These are phyloP conservation scores for Pochonia chlamydosporia DNA, from an alignment of 2,329 filamentous ascomycete species.

Conservation along the genomic window DNA sequence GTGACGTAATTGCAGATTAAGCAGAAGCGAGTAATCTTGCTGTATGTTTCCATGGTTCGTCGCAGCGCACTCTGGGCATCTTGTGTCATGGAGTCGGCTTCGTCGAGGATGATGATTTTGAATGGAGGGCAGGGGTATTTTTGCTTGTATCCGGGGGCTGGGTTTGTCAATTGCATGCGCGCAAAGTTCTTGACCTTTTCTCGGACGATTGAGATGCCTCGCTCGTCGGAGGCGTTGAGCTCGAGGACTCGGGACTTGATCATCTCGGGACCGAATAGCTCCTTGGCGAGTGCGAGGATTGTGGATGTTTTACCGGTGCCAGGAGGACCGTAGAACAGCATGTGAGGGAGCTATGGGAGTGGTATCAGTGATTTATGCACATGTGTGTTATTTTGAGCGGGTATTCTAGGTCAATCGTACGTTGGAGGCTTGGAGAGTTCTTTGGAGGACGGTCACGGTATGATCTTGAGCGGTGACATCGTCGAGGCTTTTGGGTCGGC, in stretches of 20 bases:
- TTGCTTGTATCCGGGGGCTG: slow-evolving; percentile 60
- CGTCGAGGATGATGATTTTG: slow-evolving; percentile 98
- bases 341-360: slow-evolving; percentile 69
- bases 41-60: slow-evolving; percentile 97
- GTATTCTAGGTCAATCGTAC: slow-evolving; percentile 35
- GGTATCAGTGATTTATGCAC: slow-evolving; percentile 3
- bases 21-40: slow-evolving; percentile 93
- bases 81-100: slow-evolving; percentile 98
- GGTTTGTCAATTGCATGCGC: slow-evolving; percentile 84
- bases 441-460: slow-evolving; percentile 85
- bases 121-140: slow-evolving; percentile 92
- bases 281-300: slow-evolving; percentile 92
- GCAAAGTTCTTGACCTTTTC: slow-evolving; percentile 99
- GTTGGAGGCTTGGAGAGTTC: slow-evolving; percentile 91
- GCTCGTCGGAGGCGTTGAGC: slow-evolving; percentile 97
- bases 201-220: slow-evolving; percentile 92
- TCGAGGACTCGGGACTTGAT: slow-evolving; percentile 94
- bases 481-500: slow-evolving; percentile 85
- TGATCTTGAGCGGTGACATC: slow-evolving; percentile 98
- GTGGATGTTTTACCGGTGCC: slow-evolving; percentile 98
- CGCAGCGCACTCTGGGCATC: slow-evolving; percentile 91
- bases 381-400: neutral
- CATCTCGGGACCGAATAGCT: slow-evolving; percentile 93
- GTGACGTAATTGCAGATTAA: slow-evolving; percentile 99
- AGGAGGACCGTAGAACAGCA: slow-evolving; percentile 98